Conservation (phyloP, 768 basidiomycete species). For the Suillus bovinus region DNA sequence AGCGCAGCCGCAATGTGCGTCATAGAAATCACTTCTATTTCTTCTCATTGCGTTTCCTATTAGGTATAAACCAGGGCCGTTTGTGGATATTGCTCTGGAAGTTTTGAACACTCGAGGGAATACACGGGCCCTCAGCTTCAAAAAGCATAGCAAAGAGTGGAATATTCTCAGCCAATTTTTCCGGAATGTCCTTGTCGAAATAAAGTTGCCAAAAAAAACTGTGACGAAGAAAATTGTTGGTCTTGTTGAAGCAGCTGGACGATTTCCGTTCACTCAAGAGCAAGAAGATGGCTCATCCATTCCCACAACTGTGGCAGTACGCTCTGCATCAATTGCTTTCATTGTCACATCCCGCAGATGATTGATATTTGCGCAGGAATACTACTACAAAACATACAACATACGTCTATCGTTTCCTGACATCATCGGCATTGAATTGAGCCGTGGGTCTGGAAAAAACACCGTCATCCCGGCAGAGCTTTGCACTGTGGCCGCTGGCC, state of each 20-base stretch:
- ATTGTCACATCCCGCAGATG: not conserved
- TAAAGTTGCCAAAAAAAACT: conserved; percentile 1
- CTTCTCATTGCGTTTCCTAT: not conserved
- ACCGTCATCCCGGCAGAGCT: conserved; percentile 52
- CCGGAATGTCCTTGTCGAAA: conserved; percentile 35
- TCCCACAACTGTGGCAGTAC: conserved; percentile 33
- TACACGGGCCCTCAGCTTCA: conserved; percentile 25
- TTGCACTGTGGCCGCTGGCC: conserved; percentile 45
- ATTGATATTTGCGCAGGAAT: conserved; percentile 34
- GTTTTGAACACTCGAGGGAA: conserved; percentile 30
- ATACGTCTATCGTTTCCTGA: conserved; percentile 35
- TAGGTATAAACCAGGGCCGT: conserved; percentile 30
- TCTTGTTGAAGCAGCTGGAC: conserved; percentile 41
- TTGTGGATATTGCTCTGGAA: conserved; percentile 34
- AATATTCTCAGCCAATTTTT: conserved; percentile 40
- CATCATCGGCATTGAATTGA: conserved; percentile 39
- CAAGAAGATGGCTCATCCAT: conserved; percentile 1
- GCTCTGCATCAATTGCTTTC: not conserved
- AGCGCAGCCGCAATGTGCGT: conserved; percentile 47
- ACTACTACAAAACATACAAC: conserved; percentile 40
- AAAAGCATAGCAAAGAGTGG: conserved; percentile 24
- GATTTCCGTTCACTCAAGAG: conserved; percentile 37
- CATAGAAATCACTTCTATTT: not conserved
- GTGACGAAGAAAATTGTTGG: conserved; percentile 40
- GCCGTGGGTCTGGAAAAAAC: conserved; percentile 21